Conservation (phyloP, 345 rosid genomes). For the Excoecaria agallocha region DNA sequence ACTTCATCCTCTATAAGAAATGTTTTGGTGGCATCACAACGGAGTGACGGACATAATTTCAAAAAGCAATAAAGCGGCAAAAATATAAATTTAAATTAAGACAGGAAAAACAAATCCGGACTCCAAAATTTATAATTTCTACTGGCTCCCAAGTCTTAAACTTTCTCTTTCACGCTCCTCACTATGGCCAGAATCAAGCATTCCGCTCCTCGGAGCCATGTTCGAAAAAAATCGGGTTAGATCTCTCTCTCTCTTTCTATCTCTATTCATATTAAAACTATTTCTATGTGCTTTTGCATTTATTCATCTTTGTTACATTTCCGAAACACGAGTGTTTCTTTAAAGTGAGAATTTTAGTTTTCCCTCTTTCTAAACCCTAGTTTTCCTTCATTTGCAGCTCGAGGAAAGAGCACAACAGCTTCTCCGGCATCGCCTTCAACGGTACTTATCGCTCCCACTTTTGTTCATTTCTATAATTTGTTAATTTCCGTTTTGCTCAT, state of each 20-base stretch:
- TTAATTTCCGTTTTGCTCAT: slow-evolving; percentile 10
- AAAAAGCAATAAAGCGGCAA: slow-evolving; percentile 14
- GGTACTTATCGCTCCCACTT: too few species aligned
- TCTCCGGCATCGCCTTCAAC: slow-evolving; percentile 14
- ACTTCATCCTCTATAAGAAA: neutral
- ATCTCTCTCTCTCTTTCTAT: neutral
- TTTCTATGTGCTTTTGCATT: neutral
- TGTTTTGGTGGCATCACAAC: neutral
- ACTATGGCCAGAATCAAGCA: slow-evolving; percentile 23
- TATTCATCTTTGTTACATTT: too few species aligned
- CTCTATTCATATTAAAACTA: neutral
- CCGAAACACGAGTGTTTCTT: neutral
- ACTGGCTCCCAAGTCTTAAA: too few species aligned
- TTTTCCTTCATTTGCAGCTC: neutral
- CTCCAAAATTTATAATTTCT: too few species aligned
- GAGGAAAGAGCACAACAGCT: neutral
- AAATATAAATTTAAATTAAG: neutral
- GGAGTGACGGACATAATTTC: too few species aligned
- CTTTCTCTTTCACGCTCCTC: neutral
- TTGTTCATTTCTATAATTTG: neutral
- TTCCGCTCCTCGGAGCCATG: neutral
- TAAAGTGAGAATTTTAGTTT: neutral
- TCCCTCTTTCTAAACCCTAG: slow-evolving; percentile 11
- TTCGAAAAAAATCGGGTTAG: slow-evolving; percentile 5
- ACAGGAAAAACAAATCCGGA: neutral